Evolutionary conservation across 1,139 yeast genomes (phyloP).

Genomic region (Candida tetrigidarum): DNA sequence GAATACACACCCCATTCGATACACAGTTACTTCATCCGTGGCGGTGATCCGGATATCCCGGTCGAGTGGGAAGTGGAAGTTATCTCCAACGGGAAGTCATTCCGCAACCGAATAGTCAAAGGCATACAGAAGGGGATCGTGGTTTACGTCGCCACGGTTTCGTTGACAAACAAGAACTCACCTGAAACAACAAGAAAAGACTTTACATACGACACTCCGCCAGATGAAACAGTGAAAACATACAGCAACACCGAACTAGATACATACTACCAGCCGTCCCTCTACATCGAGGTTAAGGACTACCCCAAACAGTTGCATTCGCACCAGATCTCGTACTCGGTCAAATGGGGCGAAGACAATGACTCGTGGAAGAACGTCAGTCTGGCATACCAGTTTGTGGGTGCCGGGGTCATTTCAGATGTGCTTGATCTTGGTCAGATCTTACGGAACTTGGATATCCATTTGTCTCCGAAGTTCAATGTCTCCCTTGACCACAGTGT

Average conservation of each 20-base stretch:
- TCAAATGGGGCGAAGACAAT: constrained; percentile 40
- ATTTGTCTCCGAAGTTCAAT: too few relatives aligned
- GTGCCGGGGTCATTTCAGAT: constrained; percentile 67
- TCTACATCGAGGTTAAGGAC: too few relatives aligned
- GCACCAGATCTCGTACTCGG: too few relatives aligned
- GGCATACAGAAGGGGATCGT: constrained; percentile 57
- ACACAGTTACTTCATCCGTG: constrained; percentile 36
- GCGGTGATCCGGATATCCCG: constrained; percentile 23
- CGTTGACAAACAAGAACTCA: constrained; percentile 48
- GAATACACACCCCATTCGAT: constrained; percentile 43
- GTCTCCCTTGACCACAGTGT: constrained; percentile 72
- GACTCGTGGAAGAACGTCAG: constrained; percentile 21
- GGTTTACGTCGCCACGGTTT: constrained; percentile 56
- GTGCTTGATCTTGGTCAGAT: constrained; percentile 55
- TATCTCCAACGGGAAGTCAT: constrained; percentile 58
- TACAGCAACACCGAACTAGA: constrained; percentile 32
- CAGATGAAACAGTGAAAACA: constrained; percentile 17
- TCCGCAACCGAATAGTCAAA: constrained; percentile 59
- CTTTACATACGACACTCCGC: constrained; percentile 32
- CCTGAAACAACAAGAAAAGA: constrained; percentile 23
- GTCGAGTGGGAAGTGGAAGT: constrained; percentile 39
- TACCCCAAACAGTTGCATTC: constrained; percentile 44
- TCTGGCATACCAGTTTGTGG: constrained; percentile 52
- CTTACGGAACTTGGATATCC: constrained; percentile 38
- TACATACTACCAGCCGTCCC: too few relatives aligned